Evolutionary conservation across 331 rosid genomes (phyloP).

Genomic region (Ulmus americana): DNA sequence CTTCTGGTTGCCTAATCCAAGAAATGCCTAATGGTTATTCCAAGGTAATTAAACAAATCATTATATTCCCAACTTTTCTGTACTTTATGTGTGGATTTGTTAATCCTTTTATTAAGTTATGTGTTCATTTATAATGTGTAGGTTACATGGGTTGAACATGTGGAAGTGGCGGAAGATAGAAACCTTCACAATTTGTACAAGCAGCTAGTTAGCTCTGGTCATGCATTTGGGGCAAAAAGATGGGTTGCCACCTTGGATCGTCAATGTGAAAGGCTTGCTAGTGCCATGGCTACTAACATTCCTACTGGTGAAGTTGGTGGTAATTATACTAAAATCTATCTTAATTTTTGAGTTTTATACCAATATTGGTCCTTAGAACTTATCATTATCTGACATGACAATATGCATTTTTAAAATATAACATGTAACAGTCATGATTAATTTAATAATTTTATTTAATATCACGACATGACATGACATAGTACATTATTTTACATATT

Average conservation of each 20-base stretch:
- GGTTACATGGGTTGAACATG: constrained; percentile 96
- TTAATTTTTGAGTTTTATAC: too few relatives aligned
- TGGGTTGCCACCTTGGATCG: constrained; percentile 89
- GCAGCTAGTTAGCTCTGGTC: constrained; percentile 77
- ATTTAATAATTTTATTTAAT: too few relatives aligned
- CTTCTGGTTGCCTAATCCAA: constrained; percentile 93
- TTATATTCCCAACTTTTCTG: neutral
- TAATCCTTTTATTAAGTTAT: neutral
- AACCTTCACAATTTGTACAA: constrained; percentile 84
- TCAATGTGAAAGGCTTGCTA: constrained; percentile 95
- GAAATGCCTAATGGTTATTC: constrained; percentile 98
- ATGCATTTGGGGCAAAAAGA: constrained; percentile 90
- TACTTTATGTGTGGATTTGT: too few relatives aligned
- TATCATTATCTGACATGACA: too few relatives aligned
- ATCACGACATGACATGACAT: too few relatives aligned
- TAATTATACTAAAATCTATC: constrained; percentile 10
- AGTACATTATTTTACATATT: too few relatives aligned
- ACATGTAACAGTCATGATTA: too few relatives aligned
- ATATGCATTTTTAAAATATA: too few relatives aligned
- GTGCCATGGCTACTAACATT: constrained; percentile 80
- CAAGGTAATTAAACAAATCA: constrained; percentile 36
- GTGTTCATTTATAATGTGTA: constrained; percentile 6
- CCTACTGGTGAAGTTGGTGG: constrained; percentile 88
- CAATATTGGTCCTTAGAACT: too few relatives aligned
- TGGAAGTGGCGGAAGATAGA: constrained; percentile 84